These are phyloP conservation scores for Didymella exigua DNA, from an alignment of 2,329 filamentous ascomycete species.

Conservation along the genomic window DNA sequence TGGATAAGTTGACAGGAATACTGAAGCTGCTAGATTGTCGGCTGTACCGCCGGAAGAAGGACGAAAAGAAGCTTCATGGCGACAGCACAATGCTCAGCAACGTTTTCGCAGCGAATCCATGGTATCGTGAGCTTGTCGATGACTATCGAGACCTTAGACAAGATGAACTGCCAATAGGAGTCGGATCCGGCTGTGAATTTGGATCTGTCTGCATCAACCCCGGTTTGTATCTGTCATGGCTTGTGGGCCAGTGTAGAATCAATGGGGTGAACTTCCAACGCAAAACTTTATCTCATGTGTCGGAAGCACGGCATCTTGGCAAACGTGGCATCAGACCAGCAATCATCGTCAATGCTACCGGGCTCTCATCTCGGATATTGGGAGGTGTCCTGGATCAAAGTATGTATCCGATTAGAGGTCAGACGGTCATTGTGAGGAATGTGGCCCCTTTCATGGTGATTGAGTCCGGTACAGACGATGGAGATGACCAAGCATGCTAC, in stretches of 20 bases:
- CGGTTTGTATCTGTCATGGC: slow-evolving; percentile 82
- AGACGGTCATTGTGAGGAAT: slow-evolving; percentile 82
- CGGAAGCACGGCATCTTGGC: not conserved
- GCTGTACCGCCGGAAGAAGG: not conserved
- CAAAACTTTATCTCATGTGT: slow-evolving; percentile 62
- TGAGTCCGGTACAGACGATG: slow-evolving; percentile 74
- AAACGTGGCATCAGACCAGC: slow-evolving; percentile 54
- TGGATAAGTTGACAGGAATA: not conserved
- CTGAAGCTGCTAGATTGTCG: not conserved
- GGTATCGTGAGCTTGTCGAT: not conserved
- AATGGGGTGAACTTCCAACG: slow-evolving; percentile 66
- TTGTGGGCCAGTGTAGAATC: slow-evolving; percentile 76
- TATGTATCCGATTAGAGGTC: slow-evolving; percentile 77
- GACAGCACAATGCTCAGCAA: not conserved
- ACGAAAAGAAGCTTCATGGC: not conserved
- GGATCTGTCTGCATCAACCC: slow-evolving; percentile 90
- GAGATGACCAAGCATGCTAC: slow-evolving; percentile 72
- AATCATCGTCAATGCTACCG: slow-evolving; percentile 82
- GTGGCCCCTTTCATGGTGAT: slow-evolving; percentile 71
- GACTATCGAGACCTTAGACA: not conserved
- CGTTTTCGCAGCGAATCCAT: not conserved
- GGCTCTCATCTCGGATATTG: slow-evolving; percentile 63
- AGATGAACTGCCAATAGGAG: slow-evolving; percentile 54
- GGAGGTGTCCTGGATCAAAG: slow-evolving; percentile 73
- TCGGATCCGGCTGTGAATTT: slow-evolving; percentile 74